Percentiles rank a stretch among this genome's conserved stretches.
phyloP scores from a whole-genome alignment of 495 filamentous ascomycete species.

The Penicillium psychrofluorescens region DNA sequence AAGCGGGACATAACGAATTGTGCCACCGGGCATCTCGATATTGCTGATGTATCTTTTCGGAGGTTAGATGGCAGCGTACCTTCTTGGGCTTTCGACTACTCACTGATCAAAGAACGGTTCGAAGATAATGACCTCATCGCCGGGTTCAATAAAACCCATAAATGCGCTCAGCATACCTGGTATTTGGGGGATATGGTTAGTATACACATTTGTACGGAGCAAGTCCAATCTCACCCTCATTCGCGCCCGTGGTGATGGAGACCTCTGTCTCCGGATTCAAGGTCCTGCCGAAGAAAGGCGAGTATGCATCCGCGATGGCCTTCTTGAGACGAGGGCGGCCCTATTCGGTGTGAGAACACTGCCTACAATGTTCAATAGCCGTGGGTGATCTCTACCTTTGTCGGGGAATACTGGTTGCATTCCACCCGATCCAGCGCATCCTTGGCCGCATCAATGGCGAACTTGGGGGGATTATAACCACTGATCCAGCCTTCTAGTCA shows the following conservation, averaged over 20 bases:
- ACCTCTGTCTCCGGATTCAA: slow-evolving; percentile 87
- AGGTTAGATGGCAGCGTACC: neutral
- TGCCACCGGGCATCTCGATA: slow-evolving; percentile 95
- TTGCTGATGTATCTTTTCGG: slow-evolving; percentile 75
- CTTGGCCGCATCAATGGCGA: slow-evolving; percentile 88
- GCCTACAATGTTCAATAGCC: neutral
- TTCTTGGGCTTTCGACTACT: slow-evolving; percentile 13
- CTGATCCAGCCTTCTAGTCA: slow-evolving; percentile 18
- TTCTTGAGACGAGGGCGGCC: slow-evolving; percentile 85
- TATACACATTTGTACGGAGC: neutral
- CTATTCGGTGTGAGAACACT: slow-evolving; percentile 22
- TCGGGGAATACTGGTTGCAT: slow-evolving; percentile 97
- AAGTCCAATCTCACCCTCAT: slow-evolving; percentile 59
- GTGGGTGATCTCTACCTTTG: slow-evolving; percentile 47
- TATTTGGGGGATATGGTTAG: neutral
- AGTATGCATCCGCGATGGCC: slow-evolving; percentile 85
- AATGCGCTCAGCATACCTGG: slow-evolving; percentile 79
- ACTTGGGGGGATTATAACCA: slow-evolving; percentile 92
- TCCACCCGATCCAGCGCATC: slow-evolving; percentile 85
- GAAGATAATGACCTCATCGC: slow-evolving; percentile 95
- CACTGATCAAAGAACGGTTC: slow-evolving; percentile 99
- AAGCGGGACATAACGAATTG: slow-evolving; percentile 86
- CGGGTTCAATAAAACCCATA: slow-evolving; percentile 92
- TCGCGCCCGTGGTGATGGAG: slow-evolving; percentile 91
- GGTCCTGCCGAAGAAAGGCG: slow-evolving; percentile 70